Base-by-base conservation (phyloP, 2,329 filamentous ascomycete genomes). In the Botryotinia calthae region DNA sequence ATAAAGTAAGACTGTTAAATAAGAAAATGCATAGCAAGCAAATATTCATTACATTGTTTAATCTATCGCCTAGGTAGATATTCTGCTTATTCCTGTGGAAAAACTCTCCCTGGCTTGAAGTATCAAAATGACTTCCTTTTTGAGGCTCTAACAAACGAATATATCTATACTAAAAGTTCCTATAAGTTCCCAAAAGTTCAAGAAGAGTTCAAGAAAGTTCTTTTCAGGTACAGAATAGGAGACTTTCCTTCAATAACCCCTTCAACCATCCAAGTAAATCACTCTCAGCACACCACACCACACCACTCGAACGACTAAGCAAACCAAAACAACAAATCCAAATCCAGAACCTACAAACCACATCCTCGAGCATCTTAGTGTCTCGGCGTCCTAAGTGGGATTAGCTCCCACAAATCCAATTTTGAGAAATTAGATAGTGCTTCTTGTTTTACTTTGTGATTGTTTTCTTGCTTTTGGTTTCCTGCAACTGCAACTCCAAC, bases 271-370 rank as follows among this genome's bases (percentile, higher is more conserved):
- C 56, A 59, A 59, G 28, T 34, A 1, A 59, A 20, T 7, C 6
- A 28, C n/a, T 56, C n/a, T 2, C 42, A 14, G 16, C 42, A 6
- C 51, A n/a, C 48, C 48, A 51, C 51, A n/a, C 48, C 48, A 51
- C 25, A 56, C n/a, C 51, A 56, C 51, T 56, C 16, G n/a, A 42
- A 28, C 44, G 63, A 65, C 63, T 65, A 51, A 65, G 63, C 63
- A 65, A 51, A 37, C 20, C 16, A 58, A 10, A 58, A 31, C 9
- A 34, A 12, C 56, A 48, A 22, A 65, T 1, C 12, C 25, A 31
- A 48, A 7, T 25, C 42, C n/a, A 28, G 20, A 46, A 9, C 5
- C 22, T 31, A 65, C 28, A 56, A 28, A 18, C 51, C n/a, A 56
- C n/a, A 56, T 18, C 42, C 63, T 51, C 28, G 44, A 48, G 34